Evolutionary conservation across 164 flowering plant genomes (phyloP).

Genomic region (Echeveria elegans): DNA sequence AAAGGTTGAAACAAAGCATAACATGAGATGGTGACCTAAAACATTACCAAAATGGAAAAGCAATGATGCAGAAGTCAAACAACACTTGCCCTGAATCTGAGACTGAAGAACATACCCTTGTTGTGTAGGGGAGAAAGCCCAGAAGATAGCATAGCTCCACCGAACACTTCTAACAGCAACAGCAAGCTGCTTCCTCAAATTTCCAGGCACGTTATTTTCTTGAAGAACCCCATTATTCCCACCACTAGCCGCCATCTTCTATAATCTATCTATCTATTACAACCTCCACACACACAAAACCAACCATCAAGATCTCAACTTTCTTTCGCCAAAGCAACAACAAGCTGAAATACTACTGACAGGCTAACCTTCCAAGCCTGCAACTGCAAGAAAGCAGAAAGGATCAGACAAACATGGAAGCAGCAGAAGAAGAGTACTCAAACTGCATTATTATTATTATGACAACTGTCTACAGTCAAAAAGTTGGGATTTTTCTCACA

Average conservation of each 20-base stretch:
- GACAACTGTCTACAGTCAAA: too few species aligned
- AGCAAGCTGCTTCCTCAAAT: conserved; percentile 58
- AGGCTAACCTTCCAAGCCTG: not conserved
- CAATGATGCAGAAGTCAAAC: not conserved
- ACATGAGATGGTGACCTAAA: not conserved
- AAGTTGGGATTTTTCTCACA: not conserved
- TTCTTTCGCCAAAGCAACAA: not conserved
- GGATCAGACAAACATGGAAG: not conserved
- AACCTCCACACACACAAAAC: not conserved
- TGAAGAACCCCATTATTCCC: too few species aligned
- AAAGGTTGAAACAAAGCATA: not conserved
- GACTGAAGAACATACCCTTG: conserved; percentile 63
- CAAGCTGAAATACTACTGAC: not conserved
- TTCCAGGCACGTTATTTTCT: conserved; percentile 12
- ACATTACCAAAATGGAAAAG: not conserved
- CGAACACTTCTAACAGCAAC: conserved; percentile 71
- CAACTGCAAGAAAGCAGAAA: not conserved
- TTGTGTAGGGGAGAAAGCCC: conserved; percentile 56
- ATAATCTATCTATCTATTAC: not conserved
- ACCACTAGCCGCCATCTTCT: too few species aligned
- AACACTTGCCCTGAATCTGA: not conserved
- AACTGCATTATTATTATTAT: not conserved
- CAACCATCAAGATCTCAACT: not conserved
- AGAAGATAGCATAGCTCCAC: conserved; percentile 96
- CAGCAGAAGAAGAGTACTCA: not conserved